Base-by-base conservation (phyloP, 345 rosid genomes). In the Bruguiera sexangula region DNA sequence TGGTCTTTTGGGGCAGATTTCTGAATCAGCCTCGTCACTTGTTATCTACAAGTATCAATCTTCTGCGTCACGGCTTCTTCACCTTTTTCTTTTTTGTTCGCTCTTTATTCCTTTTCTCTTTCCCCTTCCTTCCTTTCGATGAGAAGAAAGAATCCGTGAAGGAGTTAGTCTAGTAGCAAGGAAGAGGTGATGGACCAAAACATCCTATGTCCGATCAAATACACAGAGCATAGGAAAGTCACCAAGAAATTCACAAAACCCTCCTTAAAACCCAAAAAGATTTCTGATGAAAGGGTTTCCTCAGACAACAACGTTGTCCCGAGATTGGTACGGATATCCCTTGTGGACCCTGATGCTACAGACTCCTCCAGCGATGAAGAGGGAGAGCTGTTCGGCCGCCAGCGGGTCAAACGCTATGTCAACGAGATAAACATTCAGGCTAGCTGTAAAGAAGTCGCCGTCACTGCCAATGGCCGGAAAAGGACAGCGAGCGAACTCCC, bases 311-410 rank as follows among this genome's bases (percentile, higher is more conserved):
- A 39, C n/a, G 55, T 43, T 43, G 50, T 65, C 5, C 75, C 37
- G 0, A 80, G 86, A 60, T 37, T 82, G 18, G 82, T 95, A 2
- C 85, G 97, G 65, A 74, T 95, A 53, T 83, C 80, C 5, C 69
- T 85, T 0, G 86, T 86, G 3, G 99, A 95, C 72, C 87, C 83
- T 0, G 85, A 92, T 37, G 99, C 99, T 9, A 95, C 99, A 0
- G 99, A 95, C 71, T 91, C 99, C 22, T 92, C 96, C 67, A 86
- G 96, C 65, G 99, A 91, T 6, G 97, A 92, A 34, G 97, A 88
- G 27, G 88, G 69, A 4, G 82, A 76, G 39, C 64, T 63, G 19
- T 69, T 79, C 31, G 43, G 62, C 61, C 82, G 91, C 6, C 86
- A 72, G 21, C 68, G 97, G 36, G 91, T 92, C 34, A 95, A 86